Percentiles rank a stretch among this genome's conserved stretches.
Conservation (phyloP, 768 basidiomycete species). For the Macrolepiota fuliginosa region DNA sequence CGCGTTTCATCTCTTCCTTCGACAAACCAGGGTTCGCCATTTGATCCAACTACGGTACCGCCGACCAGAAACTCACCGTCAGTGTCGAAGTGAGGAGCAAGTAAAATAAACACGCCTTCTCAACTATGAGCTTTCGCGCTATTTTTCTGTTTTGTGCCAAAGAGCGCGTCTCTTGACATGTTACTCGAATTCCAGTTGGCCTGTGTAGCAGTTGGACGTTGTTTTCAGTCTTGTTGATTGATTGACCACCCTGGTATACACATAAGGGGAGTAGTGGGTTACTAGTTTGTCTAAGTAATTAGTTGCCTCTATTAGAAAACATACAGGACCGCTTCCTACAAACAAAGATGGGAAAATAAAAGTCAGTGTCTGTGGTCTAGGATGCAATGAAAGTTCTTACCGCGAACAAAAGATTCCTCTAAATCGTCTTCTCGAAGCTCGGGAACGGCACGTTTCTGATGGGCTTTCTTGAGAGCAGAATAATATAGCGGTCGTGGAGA, state of each 20-base stretch:
- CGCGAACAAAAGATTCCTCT: conserved; percentile 86
- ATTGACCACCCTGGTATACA: conserved; percentile 77
- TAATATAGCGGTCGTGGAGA: conserved; percentile 43
- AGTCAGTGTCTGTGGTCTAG: not conserved
- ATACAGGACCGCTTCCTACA: conserved; percentile 78
- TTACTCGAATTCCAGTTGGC: conserved; percentile 83
- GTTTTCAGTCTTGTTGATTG: conserved; percentile 92
- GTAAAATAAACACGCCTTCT: conserved; percentile 61
- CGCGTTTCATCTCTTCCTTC: conserved; percentile 62
- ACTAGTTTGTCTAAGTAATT: conserved; percentile 17
- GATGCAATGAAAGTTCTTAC: conserved; percentile 35
- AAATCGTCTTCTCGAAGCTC: conserved; percentile 76
- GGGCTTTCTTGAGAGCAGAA: conserved; percentile 69
- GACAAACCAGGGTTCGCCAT: conserved; percentile 75
- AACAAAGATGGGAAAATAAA: conserved; percentile 1
- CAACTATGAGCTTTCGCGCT: conserved; percentile 69
- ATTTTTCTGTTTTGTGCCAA: conserved; percentile 73
- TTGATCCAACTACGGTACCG: conserved; percentile 59
- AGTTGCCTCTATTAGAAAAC: conserved; percentile 22
- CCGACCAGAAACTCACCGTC: conserved; percentile 8
- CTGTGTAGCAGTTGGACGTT: conserved; percentile 88
- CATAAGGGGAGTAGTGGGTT: conserved; percentile 20
- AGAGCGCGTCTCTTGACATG: conserved; percentile 88
- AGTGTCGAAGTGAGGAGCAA: conserved; percentile 8
- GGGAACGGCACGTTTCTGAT: conserved; percentile 60